Evolutionary conservation across 768 basidiomycete species (phyloP).

Genomic region (Amanita molliuscula): DNA sequence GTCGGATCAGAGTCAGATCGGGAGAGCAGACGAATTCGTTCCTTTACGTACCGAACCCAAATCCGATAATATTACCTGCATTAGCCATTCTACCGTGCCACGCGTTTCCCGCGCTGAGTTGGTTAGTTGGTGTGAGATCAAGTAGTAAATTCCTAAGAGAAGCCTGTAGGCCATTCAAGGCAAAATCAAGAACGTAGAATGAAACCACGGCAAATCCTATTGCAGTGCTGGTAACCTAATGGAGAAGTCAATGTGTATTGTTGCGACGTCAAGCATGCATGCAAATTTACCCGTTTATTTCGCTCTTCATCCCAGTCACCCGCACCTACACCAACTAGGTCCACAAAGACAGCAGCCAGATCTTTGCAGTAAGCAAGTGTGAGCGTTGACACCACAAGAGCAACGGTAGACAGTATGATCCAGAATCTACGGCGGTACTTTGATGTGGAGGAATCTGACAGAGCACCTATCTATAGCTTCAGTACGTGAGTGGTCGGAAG

Average conservation of each 20-base stretch:
- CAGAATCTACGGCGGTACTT: slow-evolving; percentile 88
- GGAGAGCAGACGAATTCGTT: not conserved
- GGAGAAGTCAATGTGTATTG: not conserved
- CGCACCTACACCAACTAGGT: slow-evolving; percentile 60
- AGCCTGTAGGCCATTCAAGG: slow-evolving; percentile 92
- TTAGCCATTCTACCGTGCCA: slow-evolving; percentile 98
- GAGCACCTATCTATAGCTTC: slow-evolving; percentile 53
- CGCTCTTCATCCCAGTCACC: slow-evolving; percentile 85
- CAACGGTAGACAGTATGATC: slow-evolving; percentile 80
- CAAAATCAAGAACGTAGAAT: slow-evolving; percentile 94
- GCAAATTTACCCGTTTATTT: slow-evolving; percentile 39
- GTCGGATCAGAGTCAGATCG: slow-evolving; percentile 9
- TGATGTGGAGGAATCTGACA: slow-evolving; percentile 90
- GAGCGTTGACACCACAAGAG: slow-evolving; percentile 70
- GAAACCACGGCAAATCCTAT: slow-evolving; percentile 82
- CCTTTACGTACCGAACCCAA: slow-evolving; percentile 62
- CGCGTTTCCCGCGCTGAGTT: slow-evolving; percentile 90
- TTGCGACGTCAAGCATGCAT: not conserved
- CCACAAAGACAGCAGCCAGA: slow-evolving; percentile 65
- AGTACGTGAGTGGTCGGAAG: slow-evolving; percentile 16
- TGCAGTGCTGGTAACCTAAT: slow-evolving; percentile 55
- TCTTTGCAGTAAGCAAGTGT: slow-evolving; percentile 76
- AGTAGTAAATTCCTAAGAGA: slow-evolving; percentile 89
- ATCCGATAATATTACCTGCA: slow-evolving; percentile 94
- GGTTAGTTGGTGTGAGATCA: slow-evolving; percentile 81